A percentile compares a stretch with the other conserved stretches of the same genome.
Evolutionary conservation across 1,284 basidiomycete genomes (phyloP).

Genomic region (Rhodotorula sp.): DNA sequence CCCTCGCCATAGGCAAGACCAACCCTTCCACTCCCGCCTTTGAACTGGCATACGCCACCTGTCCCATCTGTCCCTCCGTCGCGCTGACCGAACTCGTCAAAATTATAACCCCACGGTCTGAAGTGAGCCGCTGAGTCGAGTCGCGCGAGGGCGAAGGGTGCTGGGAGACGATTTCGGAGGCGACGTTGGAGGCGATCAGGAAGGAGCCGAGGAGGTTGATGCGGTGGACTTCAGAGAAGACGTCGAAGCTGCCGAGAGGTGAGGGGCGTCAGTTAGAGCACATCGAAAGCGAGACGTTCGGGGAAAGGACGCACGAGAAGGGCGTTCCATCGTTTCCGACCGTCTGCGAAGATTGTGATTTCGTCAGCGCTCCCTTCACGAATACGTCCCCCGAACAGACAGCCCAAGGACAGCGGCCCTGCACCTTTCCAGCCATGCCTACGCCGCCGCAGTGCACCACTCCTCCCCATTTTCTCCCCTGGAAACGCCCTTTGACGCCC

Average conservation of each 20-base stretch:
- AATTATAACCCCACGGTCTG: slow-evolving; percentile 50
- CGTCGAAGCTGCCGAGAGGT: slow-evolving; percentile 21
- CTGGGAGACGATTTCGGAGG: slow-evolving; percentile 44
- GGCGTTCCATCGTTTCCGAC: slow-evolving; percentile 46
- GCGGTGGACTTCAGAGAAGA: slow-evolving; percentile 46
- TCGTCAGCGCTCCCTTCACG: background rate
- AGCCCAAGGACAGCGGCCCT: background rate
- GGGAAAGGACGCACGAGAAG: slow-evolving; percentile 35
- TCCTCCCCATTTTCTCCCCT: slow-evolving; percentile 44
- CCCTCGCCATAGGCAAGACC: slow-evolving; percentile 49
- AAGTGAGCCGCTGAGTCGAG: slow-evolving; percentile 8
- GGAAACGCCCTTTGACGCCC: slow-evolving; percentile 41
- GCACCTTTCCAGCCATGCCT: slow-evolving; percentile 48
- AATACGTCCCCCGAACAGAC: no score
- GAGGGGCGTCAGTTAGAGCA: no score
- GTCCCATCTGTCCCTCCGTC: slow-evolving; percentile 47
- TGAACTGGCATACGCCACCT: slow-evolving; percentile 44
- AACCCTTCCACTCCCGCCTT: slow-evolving; percentile 49
- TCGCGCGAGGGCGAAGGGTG: slow-evolving; percentile 7
- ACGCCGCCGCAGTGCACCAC: slow-evolving; percentile 49
- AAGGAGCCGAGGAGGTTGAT: slow-evolving; percentile 49
- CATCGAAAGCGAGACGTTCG: no score
- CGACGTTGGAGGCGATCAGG: slow-evolving; percentile 49
- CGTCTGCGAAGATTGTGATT: slow-evolving; percentile 25
- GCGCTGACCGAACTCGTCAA: slow-evolving; percentile 47